These are phyloP conservation scores for Flaveria ramosissima DNA, from an alignment of 129 eudicot species.

Conservation along the genomic window DNA sequence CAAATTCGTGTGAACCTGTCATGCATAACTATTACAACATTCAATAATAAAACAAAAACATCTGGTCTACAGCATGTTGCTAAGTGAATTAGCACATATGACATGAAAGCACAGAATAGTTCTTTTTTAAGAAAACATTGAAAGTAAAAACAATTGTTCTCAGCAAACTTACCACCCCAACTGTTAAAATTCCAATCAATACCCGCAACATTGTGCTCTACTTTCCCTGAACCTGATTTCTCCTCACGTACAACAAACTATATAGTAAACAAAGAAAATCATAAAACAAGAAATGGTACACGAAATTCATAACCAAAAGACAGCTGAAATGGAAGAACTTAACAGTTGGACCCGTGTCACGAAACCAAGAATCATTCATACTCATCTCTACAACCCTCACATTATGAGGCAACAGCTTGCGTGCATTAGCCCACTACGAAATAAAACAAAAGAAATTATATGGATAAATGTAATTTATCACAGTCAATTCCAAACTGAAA, in stretches of 20 bases:
- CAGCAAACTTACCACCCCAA: constrained; percentile 77
- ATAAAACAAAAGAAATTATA: neutral
- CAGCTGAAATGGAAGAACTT: constrained; percentile 27
- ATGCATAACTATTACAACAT: neutral
- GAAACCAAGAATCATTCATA: constrained; percentile 98
- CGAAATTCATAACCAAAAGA: constrained; percentile 2
- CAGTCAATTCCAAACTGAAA: neutral
- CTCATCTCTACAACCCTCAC: constrained; percentile 96
- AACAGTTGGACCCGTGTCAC: constrained; percentile 94
- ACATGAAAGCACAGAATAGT: neutral
- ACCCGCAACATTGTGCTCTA: constrained; percentile 55
- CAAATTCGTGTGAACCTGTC: neutral
- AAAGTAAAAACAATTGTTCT: neutral
- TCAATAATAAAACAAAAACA: neutral
- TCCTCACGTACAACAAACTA: constrained; percentile 71
- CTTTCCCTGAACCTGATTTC: constrained; percentile 34
- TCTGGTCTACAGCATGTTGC: neutral
- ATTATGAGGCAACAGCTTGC: constrained; percentile 58
- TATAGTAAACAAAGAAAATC: neutral
- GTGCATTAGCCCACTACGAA: constrained; percentile 83
- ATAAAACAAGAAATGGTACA: constrained; percentile 9
- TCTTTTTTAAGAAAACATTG: neutral
- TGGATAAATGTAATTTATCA: neutral
- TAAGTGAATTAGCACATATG: neutral
- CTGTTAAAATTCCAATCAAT: constrained; percentile 95